A percentile compares a stretch with the other conserved stretches of the same genome.
phyloP scores from a whole-genome alignment of 306 rosid species.

The Oemleria cerasiformis region DNA sequence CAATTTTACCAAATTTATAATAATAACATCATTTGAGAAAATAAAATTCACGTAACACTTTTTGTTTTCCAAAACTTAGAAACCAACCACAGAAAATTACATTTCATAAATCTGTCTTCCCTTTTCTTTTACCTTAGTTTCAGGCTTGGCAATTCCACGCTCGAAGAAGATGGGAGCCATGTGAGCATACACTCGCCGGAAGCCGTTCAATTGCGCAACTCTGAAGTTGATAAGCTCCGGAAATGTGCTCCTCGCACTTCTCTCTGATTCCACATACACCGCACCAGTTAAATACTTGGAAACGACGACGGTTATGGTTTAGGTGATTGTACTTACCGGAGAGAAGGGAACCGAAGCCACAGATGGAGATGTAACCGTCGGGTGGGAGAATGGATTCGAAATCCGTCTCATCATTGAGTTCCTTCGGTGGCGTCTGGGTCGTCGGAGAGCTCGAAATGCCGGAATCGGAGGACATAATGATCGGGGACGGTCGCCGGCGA shows the following conservation, averaged over 20 bases:
- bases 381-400: conserved; percentile 44
- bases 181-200: conserved; percentile 79
- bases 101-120: not conserved
- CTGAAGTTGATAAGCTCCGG: conserved; percentile 78
- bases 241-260: conserved; percentile 87
- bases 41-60: not conserved
- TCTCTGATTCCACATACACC: conserved; percentile 40
- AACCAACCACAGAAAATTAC: not conserved
- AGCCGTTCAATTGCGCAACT: conserved; percentile 57
- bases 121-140: conserved; percentile 59
- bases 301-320: conserved; percentile 9
- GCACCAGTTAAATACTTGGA: not conserved
- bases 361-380: conserved; percentile 59
- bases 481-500: conserved; percentile 21
- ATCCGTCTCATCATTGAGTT: conserved; percentile 54
- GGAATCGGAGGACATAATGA: conserved; percentile 33
- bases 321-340: conserved; percentile 45
- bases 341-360: conserved; percentile 95
- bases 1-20: conserved; percentile 11
- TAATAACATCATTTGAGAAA: not conserved
- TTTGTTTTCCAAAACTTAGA: not conserved
- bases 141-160: conserved; percentile 88
- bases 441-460: conserved; percentile 20
- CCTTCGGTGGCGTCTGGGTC: conserved; percentile 18
- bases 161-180: conserved; percentile 88